These are phyloP conservation scores for Bipolaris sorokiniana DNA, from an alignment of 2,329 filamentous ascomycete genomes.

Conservation along the genomic window DNA sequence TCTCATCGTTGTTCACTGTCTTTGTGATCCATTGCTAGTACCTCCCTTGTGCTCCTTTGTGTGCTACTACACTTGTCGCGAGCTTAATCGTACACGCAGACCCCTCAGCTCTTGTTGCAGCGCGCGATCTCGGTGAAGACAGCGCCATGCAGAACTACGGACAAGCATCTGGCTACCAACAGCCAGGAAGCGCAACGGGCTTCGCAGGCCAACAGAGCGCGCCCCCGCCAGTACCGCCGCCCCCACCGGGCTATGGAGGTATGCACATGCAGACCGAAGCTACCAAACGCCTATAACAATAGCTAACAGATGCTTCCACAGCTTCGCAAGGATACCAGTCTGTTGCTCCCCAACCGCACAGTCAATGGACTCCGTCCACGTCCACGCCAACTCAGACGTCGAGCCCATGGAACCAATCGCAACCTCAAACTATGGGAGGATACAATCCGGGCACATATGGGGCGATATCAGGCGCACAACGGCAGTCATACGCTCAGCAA, in stretches of 20 bases:
- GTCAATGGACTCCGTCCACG: conserved; percentile 41
- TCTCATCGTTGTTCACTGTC: conserved; percentile 1
- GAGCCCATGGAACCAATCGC: conserved; percentile 35
- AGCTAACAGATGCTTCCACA: conserved; percentile 7
- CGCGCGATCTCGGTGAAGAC: conserved; percentile 3
- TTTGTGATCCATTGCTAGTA: conserved; percentile 17
- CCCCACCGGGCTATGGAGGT: conserved; percentile 41
- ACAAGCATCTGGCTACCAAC: conserved; percentile 35
- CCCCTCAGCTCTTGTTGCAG: conserved; percentile 17
- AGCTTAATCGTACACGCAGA: conserved; percentile 24
- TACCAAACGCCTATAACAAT: not conserved
- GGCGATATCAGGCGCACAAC: conserved; percentile 36
- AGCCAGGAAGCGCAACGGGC: conserved; percentile 40
- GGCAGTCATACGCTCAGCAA: conserved; percentile 27
- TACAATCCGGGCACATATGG: conserved; percentile 47
- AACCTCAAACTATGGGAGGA: conserved; percentile 29
- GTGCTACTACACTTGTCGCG: conserved; percentile 9
- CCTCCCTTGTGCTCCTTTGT: conserved; percentile 17
- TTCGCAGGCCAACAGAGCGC: conserved; percentile 32
- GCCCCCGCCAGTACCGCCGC: conserved; percentile 24
- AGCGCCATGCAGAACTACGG: conserved; percentile 44
- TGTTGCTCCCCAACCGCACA: conserved; percentile 31
- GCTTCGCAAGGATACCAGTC: conserved; percentile 33
- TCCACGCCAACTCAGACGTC: conserved; percentile 28
- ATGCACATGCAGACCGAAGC: conserved; percentile 7